These are phyloP conservation scores for Blyttiomyces sp. DNA, from an alignment of 371 early-diverging fungal species.

Conservation along the genomic window DNA sequence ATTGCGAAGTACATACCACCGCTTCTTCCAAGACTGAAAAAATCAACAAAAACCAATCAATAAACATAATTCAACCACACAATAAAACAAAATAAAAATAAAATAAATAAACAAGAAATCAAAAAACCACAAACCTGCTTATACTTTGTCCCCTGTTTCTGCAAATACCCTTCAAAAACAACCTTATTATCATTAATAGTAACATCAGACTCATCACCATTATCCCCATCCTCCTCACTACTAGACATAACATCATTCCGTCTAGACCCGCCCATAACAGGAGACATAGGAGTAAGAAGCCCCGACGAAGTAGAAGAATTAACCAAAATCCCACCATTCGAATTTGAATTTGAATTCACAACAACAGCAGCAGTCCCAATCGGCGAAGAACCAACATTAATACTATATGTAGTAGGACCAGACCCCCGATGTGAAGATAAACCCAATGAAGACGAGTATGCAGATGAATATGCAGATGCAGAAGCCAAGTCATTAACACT, in stretches of 20 bases:
- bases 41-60: background rate
- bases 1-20: conserved; percentile 80
- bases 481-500: no score
- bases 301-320: no score
- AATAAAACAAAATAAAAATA: background rate
- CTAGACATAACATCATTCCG: conserved; percentile 20
- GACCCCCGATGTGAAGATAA: no score
- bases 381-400: no score
- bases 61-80: conserved; percentile 2
- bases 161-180: conserved; percentile 66
- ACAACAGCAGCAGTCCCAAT: no score
- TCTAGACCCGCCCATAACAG: no score
- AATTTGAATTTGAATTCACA: no score
- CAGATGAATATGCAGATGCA: no score
- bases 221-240: conserved; percentile 36
- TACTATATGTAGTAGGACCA: no score
- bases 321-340: no score
- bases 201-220: conserved; percentile 18
- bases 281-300: no score
- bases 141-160: conserved; percentile 62
- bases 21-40: conserved; percentile 70
- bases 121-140: conserved; percentile 38
- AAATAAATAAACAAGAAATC: background rate
- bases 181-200: conserved; percentile 49
- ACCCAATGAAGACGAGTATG: no score